Conservation (phyloP, 805 yeast genomes). For the Cyberlindnera mrakii region DNA sequence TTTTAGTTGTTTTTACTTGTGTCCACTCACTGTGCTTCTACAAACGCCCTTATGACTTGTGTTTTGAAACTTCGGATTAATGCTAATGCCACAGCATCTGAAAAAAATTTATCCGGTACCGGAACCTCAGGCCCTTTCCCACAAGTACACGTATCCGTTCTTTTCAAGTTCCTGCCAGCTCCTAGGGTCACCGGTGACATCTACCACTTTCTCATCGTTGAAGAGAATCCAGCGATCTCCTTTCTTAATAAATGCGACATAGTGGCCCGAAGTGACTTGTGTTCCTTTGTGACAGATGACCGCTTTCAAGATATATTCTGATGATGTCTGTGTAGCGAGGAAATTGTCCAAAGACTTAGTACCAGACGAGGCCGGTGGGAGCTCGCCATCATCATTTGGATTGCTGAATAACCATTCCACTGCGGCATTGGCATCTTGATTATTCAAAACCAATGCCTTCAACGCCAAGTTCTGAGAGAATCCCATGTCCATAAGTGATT, state of each 20-base stretch:
- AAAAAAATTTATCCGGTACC: too few species aligned
- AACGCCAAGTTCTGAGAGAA: conserved; percentile 57
- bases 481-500: conserved; percentile 68
- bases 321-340: conserved; percentile 2
- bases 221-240: conserved; percentile 61
- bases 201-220: conserved; percentile 82
- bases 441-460: conserved; percentile 61
- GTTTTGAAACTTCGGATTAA: too few species aligned
- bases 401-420: conserved; percentile 87
- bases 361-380: conserved; percentile 25
- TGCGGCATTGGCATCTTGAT: conserved; percentile 63
- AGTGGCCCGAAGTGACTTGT: conserved; percentile 85
- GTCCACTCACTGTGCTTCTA: too few species aligned
- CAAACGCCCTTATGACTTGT: too few species aligned
- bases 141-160: conserved; percentile 42
- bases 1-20: too few species aligned
- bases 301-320: conserved; percentile 45
- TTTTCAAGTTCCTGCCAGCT: conserved; percentile 29
- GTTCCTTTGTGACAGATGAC: conserved; percentile 83
- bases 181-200: conserved; percentile 34
- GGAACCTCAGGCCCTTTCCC: conserved; percentile 14
- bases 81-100: too few species aligned
- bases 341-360: conserved; percentile 4
- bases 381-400: conserved; percentile 69
- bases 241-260: conserved; percentile 65